Conservation (phyloP, 148 eudicot species). For the Cornus controversa region DNA sequence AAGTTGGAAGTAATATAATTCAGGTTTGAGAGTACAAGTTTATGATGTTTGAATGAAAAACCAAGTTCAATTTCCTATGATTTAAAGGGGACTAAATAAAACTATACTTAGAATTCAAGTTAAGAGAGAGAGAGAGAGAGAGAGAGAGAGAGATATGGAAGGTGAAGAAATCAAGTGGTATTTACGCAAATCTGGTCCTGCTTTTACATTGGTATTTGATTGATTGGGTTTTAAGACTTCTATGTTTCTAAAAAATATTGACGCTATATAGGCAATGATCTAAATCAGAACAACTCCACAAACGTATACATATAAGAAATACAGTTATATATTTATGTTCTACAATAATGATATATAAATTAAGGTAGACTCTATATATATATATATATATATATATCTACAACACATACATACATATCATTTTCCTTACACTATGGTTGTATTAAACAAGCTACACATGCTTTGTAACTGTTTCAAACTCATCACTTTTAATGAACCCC, state of each 20-base stretch:
- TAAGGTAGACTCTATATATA: neutral
- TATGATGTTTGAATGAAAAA: constrained; percentile 4
- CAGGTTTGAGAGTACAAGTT: neutral
- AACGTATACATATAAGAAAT: neutral
- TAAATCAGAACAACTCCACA: neutral
- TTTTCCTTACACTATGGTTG: neutral
- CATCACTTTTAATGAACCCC: no score
- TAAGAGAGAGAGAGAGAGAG: constrained; percentile 14
- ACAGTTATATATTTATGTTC: neutral
- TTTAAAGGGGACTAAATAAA: constrained; percentile 21
- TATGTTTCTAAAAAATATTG: neutral
- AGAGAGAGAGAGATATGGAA: constrained; percentile 4
- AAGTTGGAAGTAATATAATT: no score
- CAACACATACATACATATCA: neutral
- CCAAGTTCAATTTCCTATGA: constrained; percentile 2
- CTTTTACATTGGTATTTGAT: constrained; percentile 44
- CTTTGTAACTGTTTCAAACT: no score
- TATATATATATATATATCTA: no score
- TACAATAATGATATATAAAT: neutral
- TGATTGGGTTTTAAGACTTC: constrained; percentile 64
- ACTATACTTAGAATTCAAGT: constrained; percentile 77
- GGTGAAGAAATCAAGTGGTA: constrained; percentile 64
- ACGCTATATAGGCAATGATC: neutral
- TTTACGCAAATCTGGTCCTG: constrained; percentile 59
- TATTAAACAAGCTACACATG: neutral